These are phyloP conservation scores for Collybia sordida DNA, from an alignment of 768 basidiomycete genomes.

Conservation along the genomic window DNA sequence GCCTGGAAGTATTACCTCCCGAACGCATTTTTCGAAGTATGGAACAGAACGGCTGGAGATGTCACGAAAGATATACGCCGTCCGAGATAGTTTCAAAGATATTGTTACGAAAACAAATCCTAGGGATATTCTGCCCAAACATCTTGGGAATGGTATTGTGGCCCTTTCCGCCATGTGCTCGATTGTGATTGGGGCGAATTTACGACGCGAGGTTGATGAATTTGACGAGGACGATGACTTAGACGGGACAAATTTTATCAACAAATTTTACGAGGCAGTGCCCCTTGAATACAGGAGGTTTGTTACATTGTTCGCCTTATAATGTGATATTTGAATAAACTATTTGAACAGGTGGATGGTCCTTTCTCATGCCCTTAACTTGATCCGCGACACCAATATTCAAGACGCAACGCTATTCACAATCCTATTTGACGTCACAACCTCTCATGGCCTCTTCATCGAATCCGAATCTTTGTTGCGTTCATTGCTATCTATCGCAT, in stretches of 20 bases:
- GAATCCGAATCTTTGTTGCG: slow-evolving; percentile 46
- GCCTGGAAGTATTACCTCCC: slow-evolving; percentile 30
- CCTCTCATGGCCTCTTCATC: slow-evolving; percentile 38
- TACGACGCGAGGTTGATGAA: slow-evolving; percentile 32
- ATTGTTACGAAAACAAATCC: slow-evolving; percentile 36
- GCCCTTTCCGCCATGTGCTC: slow-evolving; percentile 48
- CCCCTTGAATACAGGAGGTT: slow-evolving; percentile 55
- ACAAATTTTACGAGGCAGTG: slow-evolving; percentile 50
- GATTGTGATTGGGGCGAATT: slow-evolving; percentile 43
- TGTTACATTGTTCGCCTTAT: slow-evolving; percentile 8
- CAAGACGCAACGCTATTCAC: slow-evolving; percentile 48
- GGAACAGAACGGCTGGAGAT: slow-evolving; percentile 38
- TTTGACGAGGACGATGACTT: slow-evolving; percentile 20
- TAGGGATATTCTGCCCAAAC: neutral
- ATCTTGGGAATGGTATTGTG: slow-evolving; percentile 4
- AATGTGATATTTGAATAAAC: neutral
- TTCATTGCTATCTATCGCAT: slow-evolving; percentile 37
- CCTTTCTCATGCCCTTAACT: slow-evolving; percentile 49
- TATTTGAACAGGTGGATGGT: slow-evolving; percentile 39
- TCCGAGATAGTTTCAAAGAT: slow-evolving; percentile 57
- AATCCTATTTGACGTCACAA: slow-evolving; percentile 49
- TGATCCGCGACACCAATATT: slow-evolving; percentile 44
- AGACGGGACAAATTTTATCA: slow-evolving; percentile 25
- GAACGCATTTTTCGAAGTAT: slow-evolving; percentile 31
- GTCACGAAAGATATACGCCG: slow-evolving; percentile 47